Evolutionary conservation across 2,329 filamentous ascomycete species (phyloP).

Genomic region (Dactylellina leptospora): DNA sequence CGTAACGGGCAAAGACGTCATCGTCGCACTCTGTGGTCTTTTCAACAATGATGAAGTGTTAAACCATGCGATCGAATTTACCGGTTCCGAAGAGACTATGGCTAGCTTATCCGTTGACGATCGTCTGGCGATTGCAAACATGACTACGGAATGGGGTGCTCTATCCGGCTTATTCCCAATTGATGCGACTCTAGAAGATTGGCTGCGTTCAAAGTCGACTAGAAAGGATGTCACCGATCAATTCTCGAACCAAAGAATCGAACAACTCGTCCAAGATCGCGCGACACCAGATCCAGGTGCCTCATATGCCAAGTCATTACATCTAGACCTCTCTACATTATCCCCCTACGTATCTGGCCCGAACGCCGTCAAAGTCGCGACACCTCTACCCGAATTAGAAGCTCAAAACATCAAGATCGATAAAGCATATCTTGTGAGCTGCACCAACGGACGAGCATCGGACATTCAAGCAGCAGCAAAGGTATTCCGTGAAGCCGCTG

Average conservation of each 20-base stretch:
- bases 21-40: constrained; percentile 83
- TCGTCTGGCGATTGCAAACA: constrained; percentile 78
- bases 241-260: constrained; percentile 77
- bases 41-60: constrained; percentile 89
- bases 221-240: constrained; percentile 94
- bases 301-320: constrained; percentile 82
- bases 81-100: constrained; percentile 80
- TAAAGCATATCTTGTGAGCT: constrained; percentile 87
- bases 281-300: constrained; percentile 77
- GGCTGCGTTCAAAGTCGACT: not conserved
- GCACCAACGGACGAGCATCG: constrained; percentile 84
- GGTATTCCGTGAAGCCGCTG: constrained; percentile 75
- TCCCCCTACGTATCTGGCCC: constrained; percentile 86
- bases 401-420: constrained; percentile 77
- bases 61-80: constrained; percentile 90
- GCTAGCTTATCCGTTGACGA: constrained; percentile 75
- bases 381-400: constrained; percentile 77
- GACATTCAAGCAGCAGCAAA: constrained; percentile 83
- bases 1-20: constrained; percentile 93
- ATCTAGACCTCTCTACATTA: constrained; percentile 81
- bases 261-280: constrained; percentile 74
- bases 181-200: constrained; percentile 63
- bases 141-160: constrained; percentile 84
- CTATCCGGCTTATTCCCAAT: constrained; percentile 81
- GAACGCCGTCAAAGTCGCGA: constrained; percentile 88